Evolutionary conservation across 345 rosid species (phyloP).

Genomic region (Turritis glabra): DNA sequence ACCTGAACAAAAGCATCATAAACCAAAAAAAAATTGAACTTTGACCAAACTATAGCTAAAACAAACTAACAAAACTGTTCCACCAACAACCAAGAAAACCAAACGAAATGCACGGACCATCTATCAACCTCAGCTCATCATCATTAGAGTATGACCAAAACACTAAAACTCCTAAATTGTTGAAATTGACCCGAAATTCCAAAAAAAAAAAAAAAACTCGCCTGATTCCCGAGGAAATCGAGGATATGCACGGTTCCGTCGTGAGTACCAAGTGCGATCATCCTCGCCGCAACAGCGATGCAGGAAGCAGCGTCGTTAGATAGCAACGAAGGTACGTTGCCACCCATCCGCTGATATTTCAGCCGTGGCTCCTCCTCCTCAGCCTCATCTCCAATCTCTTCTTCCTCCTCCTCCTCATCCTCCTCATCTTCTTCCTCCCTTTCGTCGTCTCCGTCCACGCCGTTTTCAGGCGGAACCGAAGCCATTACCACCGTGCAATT

Average conservation of each 20-base stretch:
- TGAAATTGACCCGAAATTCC: slow-evolving; percentile 8
- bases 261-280: slow-evolving; percentile 97
- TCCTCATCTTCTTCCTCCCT: slow-evolving; percentile 59
- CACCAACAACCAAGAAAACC: not conserved
- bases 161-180: not conserved
- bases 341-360: slow-evolving; percentile 97
- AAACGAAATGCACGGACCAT: not conserved
- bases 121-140: not conserved
- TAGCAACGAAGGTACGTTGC: slow-evolving; percentile 83
- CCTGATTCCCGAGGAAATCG: slow-evolving; percentile 98
- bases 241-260: slow-evolving; percentile 90
- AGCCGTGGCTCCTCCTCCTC: slow-evolving; percentile 96
- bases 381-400: slow-evolving; percentile 59
- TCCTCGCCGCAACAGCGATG: slow-evolving; percentile 88
- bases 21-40: not conserved
- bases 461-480: slow-evolving; percentile 85
- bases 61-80: slow-evolving; percentile 5
- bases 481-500: slow-evolving; percentile 48
- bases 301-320: slow-evolving; percentile 92
- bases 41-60: slow-evolving; percentile 17
- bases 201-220: not conserved
- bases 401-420: slow-evolving; percentile 66
- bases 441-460: slow-evolving; percentile 85
- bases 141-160: not conserved
- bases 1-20: slow-evolving; percentile 53